Conservation (phyloP, 768 basidiomycete species). For the Termitomyces sp. region DNA sequence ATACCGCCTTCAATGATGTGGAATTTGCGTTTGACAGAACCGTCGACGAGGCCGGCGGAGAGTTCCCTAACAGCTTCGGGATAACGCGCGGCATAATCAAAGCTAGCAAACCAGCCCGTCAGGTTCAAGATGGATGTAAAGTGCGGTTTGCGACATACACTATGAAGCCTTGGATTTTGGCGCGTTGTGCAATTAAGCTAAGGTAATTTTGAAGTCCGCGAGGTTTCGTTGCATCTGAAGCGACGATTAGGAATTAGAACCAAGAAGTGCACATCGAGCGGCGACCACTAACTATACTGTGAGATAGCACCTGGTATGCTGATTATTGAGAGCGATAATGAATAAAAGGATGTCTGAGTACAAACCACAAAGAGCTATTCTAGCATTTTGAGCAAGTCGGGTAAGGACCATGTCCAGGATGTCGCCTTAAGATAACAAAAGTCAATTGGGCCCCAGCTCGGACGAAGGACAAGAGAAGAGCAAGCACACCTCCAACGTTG, state of each 20-base stretch:
- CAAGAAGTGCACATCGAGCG: neutral
- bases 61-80: slow-evolving; percentile 57
- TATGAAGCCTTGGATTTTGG: slow-evolving; percentile 81
- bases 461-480: neutral
- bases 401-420: slow-evolving; percentile 78
- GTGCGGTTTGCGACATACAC: slow-evolving; percentile 46
- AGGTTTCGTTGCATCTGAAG: slow-evolving; percentile 53
- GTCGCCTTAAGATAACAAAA: slow-evolving; percentile 46
- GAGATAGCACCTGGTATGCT: slow-evolving; percentile 70
- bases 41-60: slow-evolving; percentile 53
- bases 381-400: slow-evolving; percentile 71
- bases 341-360: slow-evolving; percentile 20
- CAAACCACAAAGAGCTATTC: slow-evolving; percentile 83
- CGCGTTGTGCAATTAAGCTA: slow-evolving; percentile 72
- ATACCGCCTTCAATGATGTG: slow-evolving; percentile 73
- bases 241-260: neutral
- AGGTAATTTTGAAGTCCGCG: slow-evolving; percentile 66
- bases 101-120: slow-evolving; percentile 33
- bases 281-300: slow-evolving; percentile 58
- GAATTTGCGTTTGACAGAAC: slow-evolving; percentile 76
- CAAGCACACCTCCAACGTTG: slow-evolving; percentile 59
- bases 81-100: slow-evolving; percentile 70
- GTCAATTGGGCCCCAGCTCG: neutral
- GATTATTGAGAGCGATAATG: neutral
- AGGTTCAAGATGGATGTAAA: neutral